Evolutionary conservation across 139 green algal species (phyloP), one percentile per base, ranked within the genome.

Genomic region (Limnomonas spitsbergensis): DNA sequence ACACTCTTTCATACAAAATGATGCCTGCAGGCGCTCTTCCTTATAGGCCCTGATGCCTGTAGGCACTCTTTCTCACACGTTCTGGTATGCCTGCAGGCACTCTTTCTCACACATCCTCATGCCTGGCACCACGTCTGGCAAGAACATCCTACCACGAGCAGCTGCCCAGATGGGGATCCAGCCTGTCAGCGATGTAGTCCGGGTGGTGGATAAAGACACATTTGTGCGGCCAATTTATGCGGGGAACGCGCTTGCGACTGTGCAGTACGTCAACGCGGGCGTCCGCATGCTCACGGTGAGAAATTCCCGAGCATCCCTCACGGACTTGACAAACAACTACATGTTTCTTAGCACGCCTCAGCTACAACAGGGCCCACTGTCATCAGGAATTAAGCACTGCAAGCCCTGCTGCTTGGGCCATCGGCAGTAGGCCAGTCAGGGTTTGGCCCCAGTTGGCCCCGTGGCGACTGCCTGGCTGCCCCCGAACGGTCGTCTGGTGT

Each of bases 221-320:
- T 97, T 94, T 76, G 82, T 91, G 29, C 83, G 92, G 38, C 93
- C 93, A 4, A 94, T 97, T 29, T 98, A 98, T 73, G 94, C 94
- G 7, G 94, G 94, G 40, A 98, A 98, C 53, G 94, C 91, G 0
- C 74, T 98, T 31, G 85, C 84, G 3, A 98, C 92, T 0, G 90
- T 98, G 2, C 35, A 81, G 53, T 87, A 61, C 56, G 35, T 36
- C 0, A 76, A 56, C 2, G 54, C 77, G 1, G 85, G 78, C 1
- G 35, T 84, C 0, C 82, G 86, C 32, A 81, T 95, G 47, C 35
- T 98, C 2, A 96, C 89, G n/a, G 88, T 96, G 47, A 56, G 53
- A n/a, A n/a, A n/a, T n/a, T n/a, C n/a, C n/a, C n/a, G n/a, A n/a
- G n/a, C n/a, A n/a, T n/a, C n/a, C n/a, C 37, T 54, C 38, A 70